A percentile compares a stretch with the other conserved stretches of the same genome.
Conservation (phyloP, 2,329 filamentous ascomycete species). For the Ceratocystis smalleyi region DNA sequence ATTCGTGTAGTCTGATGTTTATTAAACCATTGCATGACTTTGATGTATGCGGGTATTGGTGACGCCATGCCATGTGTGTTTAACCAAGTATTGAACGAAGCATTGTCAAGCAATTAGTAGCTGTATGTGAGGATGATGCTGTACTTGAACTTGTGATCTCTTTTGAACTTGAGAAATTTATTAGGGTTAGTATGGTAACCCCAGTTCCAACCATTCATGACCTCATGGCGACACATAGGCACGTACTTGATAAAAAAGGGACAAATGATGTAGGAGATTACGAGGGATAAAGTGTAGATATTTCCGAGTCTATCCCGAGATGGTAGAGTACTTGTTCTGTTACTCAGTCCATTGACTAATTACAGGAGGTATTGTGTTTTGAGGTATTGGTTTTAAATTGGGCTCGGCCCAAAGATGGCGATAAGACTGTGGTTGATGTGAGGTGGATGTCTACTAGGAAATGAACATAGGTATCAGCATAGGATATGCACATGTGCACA, state of each 20-base stretch:
- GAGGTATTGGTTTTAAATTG: not conserved
- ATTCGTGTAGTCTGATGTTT: not conserved
- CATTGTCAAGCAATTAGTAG: too few relatives aligned
- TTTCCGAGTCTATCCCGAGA: not conserved
- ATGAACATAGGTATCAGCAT: not conserved
- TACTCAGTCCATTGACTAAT: not conserved
- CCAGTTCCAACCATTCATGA: too few relatives aligned
- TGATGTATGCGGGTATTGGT: too few relatives aligned
- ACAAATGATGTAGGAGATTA: not conserved
- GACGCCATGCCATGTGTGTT: too few relatives aligned
- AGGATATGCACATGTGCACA: not conserved
- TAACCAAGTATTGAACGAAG: too few relatives aligned
- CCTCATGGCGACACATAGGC: too few relatives aligned
- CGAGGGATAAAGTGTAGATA: not conserved
- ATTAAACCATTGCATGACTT: too few relatives aligned
- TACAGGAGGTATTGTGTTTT: not conserved
- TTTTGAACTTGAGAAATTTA: too few relatives aligned
- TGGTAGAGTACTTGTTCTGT: not conserved
- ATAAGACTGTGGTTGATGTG: not conserved
- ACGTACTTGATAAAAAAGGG: too few relatives aligned
- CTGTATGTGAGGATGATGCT: too few relatives aligned
- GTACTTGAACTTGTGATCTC: too few relatives aligned
- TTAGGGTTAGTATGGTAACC: too few relatives aligned
- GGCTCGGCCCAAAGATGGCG: not conserved
- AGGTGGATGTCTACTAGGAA: not conserved